These are phyloP conservation scores for Aphanomyces invadans DNA, from an alignment of 352 stramenopile species.

Conservation along the genomic window DNA sequence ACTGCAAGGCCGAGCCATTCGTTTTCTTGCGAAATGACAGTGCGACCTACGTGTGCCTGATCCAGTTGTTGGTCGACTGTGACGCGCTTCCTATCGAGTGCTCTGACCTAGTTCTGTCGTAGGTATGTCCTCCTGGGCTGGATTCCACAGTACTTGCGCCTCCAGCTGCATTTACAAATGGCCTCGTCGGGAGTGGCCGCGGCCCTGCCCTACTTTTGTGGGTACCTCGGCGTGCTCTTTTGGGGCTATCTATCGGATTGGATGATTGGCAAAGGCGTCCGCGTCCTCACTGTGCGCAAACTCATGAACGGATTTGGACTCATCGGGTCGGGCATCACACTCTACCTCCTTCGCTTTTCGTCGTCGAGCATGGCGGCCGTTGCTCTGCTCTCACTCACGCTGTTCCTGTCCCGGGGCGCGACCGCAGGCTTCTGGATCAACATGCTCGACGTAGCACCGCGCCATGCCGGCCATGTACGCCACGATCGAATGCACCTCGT, in stretches of 20 bases:
- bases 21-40: too few relatives aligned
- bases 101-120: background rate
- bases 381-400: conserved; percentile 57
- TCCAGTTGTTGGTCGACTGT: too few relatives aligned
- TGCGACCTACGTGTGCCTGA: too few relatives aligned
- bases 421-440: conserved; percentile 85
- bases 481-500: background rate
- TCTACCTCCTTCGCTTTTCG: conserved; percentile 65
- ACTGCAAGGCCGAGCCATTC: too few relatives aligned
- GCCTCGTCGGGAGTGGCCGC: conserved; percentile 52
- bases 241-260: conserved; percentile 63
- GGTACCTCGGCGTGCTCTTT: conserved; percentile 62
- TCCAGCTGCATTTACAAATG: conserved; percentile 69
- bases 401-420: conserved; percentile 66
- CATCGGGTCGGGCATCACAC: conserved; percentile 56
- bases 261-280: conserved; percentile 52
- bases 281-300: conserved; percentile 68
- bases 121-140: conserved; percentile 59
- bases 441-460: conserved; percentile 81
- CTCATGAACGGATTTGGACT: conserved; percentile 70
- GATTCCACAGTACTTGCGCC: conserved; percentile 83
- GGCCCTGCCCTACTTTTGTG: conserved; percentile 68
- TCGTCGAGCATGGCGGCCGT: conserved; percentile 45
- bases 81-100: too few relatives aligned
- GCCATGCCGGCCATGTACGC: conserved; percentile 55